Percentiles rank a stretch among this genome's conserved stretches.
Conservation (phyloP, 2,329 filamentous ascomycete genomes). For the Aspergillus chevalieri region DNA sequence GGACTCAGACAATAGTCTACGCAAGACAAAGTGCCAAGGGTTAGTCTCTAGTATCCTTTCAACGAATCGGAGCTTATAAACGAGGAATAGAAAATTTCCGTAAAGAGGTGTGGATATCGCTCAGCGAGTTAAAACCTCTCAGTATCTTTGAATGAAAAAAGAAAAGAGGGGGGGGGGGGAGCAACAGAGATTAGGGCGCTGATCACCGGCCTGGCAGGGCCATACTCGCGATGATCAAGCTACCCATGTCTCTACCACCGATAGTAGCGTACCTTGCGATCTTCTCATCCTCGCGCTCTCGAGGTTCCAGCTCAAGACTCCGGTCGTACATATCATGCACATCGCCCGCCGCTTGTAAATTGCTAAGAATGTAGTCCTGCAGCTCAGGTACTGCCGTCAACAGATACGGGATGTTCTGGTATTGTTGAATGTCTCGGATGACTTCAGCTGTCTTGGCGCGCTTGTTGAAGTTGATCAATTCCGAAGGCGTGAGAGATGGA, state of each 20-base stretch:
- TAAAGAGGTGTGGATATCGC: conserved; percentile 28
- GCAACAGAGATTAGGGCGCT: conserved; percentile 10
- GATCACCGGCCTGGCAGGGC: conserved; percentile 28
- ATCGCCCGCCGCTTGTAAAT: conserved; percentile 91
- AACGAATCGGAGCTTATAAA: conserved; percentile 8
- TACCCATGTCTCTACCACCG: conserved; percentile 27
- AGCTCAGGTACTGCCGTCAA: conserved; percentile 83
- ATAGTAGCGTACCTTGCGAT: conserved; percentile 76
- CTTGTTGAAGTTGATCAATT: conserved; percentile 98
- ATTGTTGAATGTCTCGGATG: conserved; percentile 96
- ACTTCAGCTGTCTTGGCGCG: conserved; percentile 96
- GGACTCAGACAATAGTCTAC: conserved; percentile 45
- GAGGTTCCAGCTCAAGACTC: conserved; percentile 85
- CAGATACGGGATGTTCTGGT: conserved; percentile 94
- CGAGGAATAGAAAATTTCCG: conserved; percentile 8
- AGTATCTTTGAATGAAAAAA: conserved; percentile 5
- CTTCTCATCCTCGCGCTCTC: conserved; percentile 97
- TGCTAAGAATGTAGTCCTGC: conserved; percentile 92
- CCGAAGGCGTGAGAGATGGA: conserved; percentile 89
- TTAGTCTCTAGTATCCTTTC: conserved; percentile 25
- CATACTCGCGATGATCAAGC: conserved; percentile 28
- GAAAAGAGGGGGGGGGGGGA: conserved; percentile 8
- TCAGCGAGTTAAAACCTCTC: conserved; percentile 16
- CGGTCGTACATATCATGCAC: conserved; percentile 99
- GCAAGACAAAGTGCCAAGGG: conserved; percentile 17